Conservation (phyloP, 2,329 filamentous ascomycete genomes). For the Nemania sp. region DNA sequence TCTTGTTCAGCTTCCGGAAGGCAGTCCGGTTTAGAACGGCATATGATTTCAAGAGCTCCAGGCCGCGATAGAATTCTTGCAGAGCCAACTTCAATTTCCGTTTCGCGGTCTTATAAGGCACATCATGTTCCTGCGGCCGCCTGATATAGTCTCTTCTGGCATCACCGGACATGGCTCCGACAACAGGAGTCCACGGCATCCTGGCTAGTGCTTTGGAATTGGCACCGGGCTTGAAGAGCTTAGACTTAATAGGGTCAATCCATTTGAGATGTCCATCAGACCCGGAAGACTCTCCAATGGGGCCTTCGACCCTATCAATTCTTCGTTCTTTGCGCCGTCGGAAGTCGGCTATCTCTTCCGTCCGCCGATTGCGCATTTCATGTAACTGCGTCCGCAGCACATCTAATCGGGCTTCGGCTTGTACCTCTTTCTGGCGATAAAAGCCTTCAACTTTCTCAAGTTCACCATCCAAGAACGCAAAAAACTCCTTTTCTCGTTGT, state of each 20-base stretch:
- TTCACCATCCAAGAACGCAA: constrained; percentile 79
- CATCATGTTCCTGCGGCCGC: constrained; percentile 57
- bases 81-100: constrained; percentile 87
- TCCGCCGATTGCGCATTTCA: constrained; percentile 84
- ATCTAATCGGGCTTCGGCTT: constrained; percentile 72
- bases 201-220: constrained; percentile 62
- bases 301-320: constrained; percentile 31
- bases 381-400: constrained; percentile 82
- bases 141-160: constrained; percentile 54
- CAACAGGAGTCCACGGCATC: constrained; percentile 56
- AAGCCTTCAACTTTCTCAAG: constrained; percentile 91
- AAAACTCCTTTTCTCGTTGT: constrained; percentile 80
- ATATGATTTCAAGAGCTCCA: constrained; percentile 92
- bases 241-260: constrained; percentile 58
- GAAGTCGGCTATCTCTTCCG: constrained; percentile 66
- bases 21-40: constrained; percentile 87
- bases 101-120: constrained; percentile 86
- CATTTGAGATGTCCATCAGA: constrained; percentile 41
- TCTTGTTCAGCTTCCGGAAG: constrained; percentile 97
- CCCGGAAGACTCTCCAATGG: constrained; percentile 27
- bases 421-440: constrained; percentile 84
- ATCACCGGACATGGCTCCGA: constrained; percentile 40
- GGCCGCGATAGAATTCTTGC: constrained; percentile 88
- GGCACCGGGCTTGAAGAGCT: constrained; percentile 58
- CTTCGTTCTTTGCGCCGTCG: constrained; percentile 43